phyloP scores from a whole-genome alignment of 2,329 filamentous ascomycete genomes.

The Alternaria ventricosa region DNA sequence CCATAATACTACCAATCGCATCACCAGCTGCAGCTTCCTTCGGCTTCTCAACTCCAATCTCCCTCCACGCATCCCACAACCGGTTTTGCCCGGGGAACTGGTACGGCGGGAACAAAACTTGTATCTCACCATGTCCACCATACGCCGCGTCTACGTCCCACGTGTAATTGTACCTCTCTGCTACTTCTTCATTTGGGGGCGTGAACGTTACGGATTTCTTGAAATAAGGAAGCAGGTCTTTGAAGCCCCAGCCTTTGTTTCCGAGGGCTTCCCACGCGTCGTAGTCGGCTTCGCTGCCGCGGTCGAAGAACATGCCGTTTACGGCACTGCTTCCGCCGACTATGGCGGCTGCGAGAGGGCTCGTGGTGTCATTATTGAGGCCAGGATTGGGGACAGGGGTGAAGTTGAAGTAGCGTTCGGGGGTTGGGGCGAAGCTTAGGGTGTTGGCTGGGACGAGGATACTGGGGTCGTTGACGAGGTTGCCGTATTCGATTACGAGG shows the following conservation, averaged over 20 bases:
- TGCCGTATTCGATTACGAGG: slow-evolving; percentile 22
- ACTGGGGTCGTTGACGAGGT: slow-evolving; percentile 7
- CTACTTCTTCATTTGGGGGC: background rate
- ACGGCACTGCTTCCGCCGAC: slow-evolving; percentile 42
- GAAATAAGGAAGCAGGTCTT: slow-evolving; percentile 25
- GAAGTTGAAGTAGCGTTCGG: slow-evolving; percentile 16
- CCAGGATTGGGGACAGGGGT: slow-evolving; percentile 12
- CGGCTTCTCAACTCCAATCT: slow-evolving; percentile 12
- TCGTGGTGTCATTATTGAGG: slow-evolving; percentile 12
- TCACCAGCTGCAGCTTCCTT: slow-evolving; percentile 16
- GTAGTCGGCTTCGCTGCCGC: slow-evolving; percentile 39
- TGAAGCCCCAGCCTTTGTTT: slow-evolving; percentile 53
- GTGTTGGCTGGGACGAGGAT: slow-evolving; percentile 15
- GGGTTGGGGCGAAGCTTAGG: background rate
- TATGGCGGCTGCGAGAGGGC: slow-evolving; percentile 23
- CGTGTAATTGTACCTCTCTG: background rate
- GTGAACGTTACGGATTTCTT: slow-evolving; percentile 22
- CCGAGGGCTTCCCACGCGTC: slow-evolving; percentile 64
- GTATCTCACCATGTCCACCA: background rate
- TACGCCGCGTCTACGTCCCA: background rate
- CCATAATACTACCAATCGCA: slow-evolving; percentile 12
- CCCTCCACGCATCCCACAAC: slow-evolving; percentile 14
- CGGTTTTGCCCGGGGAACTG: slow-evolving; percentile 11
- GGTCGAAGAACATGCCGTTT: slow-evolving; percentile 44
- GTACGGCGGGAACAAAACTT: slow-evolving; percentile 1